Base-by-base conservation (phyloP, 2,329 filamentous ascomycete species). In the Sordariomycetes sp. region DNA sequence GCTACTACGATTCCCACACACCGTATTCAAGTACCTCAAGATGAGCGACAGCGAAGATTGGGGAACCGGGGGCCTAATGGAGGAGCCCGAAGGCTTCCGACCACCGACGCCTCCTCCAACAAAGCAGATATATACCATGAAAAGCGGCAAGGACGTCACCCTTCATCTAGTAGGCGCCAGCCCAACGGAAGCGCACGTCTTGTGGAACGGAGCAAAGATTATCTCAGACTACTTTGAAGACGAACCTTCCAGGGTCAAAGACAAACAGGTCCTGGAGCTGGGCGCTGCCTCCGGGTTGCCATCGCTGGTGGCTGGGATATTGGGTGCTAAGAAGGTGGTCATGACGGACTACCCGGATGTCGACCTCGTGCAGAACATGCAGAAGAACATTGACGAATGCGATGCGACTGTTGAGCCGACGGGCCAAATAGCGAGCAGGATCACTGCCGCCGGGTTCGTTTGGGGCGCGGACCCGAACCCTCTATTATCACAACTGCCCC, bases 181-280 rank as follows among this genome's bases (percentile, higher is more conserved):
- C 64, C 85, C 87, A 17, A 73, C 93, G 11, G 94, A 93, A 75
- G 88, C 86, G 12, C 86, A 95, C 58, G 72, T 84, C 43, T 72
- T 95, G 20, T 96, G 90, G 90, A 93, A 95, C 57, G 88, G 86
- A 40, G 81, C 82, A 39, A 81, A 84, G 41, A 76, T 85, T 25
- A 72, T 90, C 32, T 76, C 87, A 12, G 68, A 77, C 45, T 87
- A 87, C 58, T 76, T 95, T 38, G 86, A 94, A 58, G 62, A 72
- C 27, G 66, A 77, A 42, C 70, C 77, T n/a, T 48, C 57, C 8
- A 68, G 85, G 5, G 69, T 94, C n/a, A 50, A 59, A 11, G 69
- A 60, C 42, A 79, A 75, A 51, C 77, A 78, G n/a, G 73, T 95
- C 3, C 74, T 95, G 8, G 90, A 95, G 59, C 75, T 95, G 17